Base-by-base conservation (phyloP, 192 early-diverging fungal species). In the Rhizoclosmatium sp. region DNA sequence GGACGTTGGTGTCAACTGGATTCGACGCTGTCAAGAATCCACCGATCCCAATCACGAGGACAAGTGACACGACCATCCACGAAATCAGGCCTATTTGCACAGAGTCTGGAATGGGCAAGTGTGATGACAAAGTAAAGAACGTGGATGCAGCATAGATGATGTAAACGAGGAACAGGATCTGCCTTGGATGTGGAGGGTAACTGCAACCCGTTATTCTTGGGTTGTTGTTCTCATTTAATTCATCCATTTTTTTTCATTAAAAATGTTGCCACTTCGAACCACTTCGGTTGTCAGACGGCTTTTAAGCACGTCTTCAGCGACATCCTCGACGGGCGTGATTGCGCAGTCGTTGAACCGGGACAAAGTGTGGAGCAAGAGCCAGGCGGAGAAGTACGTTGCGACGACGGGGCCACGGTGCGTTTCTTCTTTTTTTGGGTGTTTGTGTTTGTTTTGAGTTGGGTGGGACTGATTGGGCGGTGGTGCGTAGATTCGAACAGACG, bases 291-390 rank as follows among this genome's bases (percentile, higher is more conserved):
- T 31, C 31, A 51, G 41, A 47, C 70, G 70, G 41, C 39, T 71
- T 40, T 40, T 71, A 1, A 71, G 70, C 51, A 12, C 67, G 4
- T 19, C 67, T 47, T n/a, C 31, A 19, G 67, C 67, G 12, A 47
- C 47, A 69, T 44, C 67, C 14, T 12, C 44, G 4, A 19, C 67
- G 10, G 67, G 73, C 5, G 73, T 39, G 3, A 44, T 86, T 49
- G 58, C 82, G 21, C 96, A 98, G 84, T 87, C 96, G 10, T 82
- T 87, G 56, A 96, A 96, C 84, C 90, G 92, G 79, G 85, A 81
- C 12, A 71, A 80, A 4, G 89, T 92, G 31, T 98, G 97, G 97
- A 92, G 93, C 73, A 72, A 82, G 69, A 86, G 79, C 75, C 97
- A 98, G 85, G 85, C 91, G 68, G 85, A 90, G 59, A 93, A 93